Evolutionary conservation across 441 rosid species (phyloP).

Genomic region (Croton setiger): DNA sequence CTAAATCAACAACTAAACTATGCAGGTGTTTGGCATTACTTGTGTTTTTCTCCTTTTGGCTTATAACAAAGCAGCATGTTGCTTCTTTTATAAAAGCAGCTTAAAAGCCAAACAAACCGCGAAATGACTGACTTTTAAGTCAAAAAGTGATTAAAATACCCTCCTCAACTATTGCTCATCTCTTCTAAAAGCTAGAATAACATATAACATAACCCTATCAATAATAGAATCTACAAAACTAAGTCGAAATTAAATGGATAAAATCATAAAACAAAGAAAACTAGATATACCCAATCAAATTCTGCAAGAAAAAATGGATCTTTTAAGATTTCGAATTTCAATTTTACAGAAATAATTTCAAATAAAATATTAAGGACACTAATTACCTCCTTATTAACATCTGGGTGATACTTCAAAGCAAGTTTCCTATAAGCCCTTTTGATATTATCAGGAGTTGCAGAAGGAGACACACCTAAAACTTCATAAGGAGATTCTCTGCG

Average conservation of each 20-base stretch:
- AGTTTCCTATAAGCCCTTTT: conserved; percentile 95
- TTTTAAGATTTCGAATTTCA: not conserved
- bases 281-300: not conserved
- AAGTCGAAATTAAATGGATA: not conserved
- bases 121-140: too few species aligned
- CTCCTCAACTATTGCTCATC: not conserved
- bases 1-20: too few species aligned
- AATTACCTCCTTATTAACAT: conserved; percentile 85
- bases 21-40: too few species aligned
- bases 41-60: too few species aligned
- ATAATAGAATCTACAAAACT: not conserved
- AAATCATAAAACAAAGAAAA: not conserved
- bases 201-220: not conserved
- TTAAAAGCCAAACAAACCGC: too few species aligned
- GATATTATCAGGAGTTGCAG: conserved; percentile 76
- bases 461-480: conserved; percentile 72
- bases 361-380: not conserved
- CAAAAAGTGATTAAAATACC: not conserved
- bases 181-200: not conserved
- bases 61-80: too few species aligned
- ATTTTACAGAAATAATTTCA: not conserved
- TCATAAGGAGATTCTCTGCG: conserved; percentile 81
- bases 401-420: conserved; percentile 93
- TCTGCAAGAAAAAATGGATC: not conserved
- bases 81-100: too few species aligned